Evolutionary conservation across 495 filamentous ascomycete genomes (phyloP), one percentile per base, ranked within the genome.

Genomic region (Penicillium coprophilum): DNA sequence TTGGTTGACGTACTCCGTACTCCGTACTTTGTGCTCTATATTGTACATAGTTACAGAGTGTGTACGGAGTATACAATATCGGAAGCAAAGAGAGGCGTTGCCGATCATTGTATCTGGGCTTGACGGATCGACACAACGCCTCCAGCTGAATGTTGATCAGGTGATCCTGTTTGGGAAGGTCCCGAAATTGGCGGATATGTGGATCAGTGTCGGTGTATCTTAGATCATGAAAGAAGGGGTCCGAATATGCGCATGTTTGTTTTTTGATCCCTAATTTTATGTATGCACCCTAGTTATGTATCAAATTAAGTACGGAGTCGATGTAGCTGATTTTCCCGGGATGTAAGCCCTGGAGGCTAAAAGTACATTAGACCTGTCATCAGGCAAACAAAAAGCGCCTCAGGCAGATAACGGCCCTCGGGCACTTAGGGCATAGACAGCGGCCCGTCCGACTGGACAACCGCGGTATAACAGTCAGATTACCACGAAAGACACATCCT

Each of bases 121-220:
- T 9, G 19, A 44, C 32, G 9, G 52, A 54, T 54, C 52, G 15
- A 28, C 50, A 43, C 11, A 17, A 17, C 44, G 13, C 43, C 30
- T 24, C 23, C 21, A 54, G 41, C 41, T 54, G 52, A 38, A 46
- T 23, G 31, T 9, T 23, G 30, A 20, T 46, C 52, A 45, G 30
- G 31, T 44, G 40, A 53, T 54, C 11, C 52, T 24, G 0, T 46
- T 54, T 54, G 52, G 52, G 52, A 54, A 54, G 43, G 52, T 51
- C 23, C 38, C 38, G 17, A 38, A 43, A 31, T 41, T 24, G 23
- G 34, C 12, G 15, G 40, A 11, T 9, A 17, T 38, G 52, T 46
- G 41, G 52, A 36, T 46, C 52, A 44, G 32, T 34, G 28, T 41
- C 17, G 9, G 15, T 34, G 24, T 13, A 10, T 7, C 15, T 36